A percentile compares a stretch with the other conserved stretches of the same genome.
Evolutionary conservation across 208 protist genomes (phyloP).

Genomic region (Endotrypanum monterogeii): DNA sequence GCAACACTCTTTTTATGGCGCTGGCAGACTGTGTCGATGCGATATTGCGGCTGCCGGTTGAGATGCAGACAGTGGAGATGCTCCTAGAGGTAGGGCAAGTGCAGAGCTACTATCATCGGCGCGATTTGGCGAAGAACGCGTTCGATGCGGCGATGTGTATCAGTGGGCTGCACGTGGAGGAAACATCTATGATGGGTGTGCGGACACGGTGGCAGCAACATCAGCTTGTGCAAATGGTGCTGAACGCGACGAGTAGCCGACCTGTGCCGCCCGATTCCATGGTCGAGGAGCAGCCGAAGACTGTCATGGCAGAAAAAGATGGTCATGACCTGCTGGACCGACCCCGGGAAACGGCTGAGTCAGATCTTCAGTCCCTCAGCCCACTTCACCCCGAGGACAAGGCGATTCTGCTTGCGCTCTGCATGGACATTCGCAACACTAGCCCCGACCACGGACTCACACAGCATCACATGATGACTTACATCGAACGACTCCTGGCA

Average conservation of each 20-base stretch:
- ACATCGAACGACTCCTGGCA: slow-evolving; percentile 84
- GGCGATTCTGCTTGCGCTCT: slow-evolving; percentile 86
- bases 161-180: slow-evolving; percentile 73
- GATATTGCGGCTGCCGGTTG: slow-evolving; percentile 51
- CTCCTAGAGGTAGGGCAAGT: slow-evolving; percentile 85
- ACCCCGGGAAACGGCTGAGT: slow-evolving; percentile 61
- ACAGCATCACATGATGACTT: slow-evolving; percentile 87
- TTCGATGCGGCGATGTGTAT: slow-evolving; percentile 61
- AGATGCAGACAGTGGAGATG: slow-evolving; percentile 48
- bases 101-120: slow-evolving; percentile 88
- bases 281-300: slow-evolving; percentile 41
- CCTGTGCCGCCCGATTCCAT: slow-evolving; percentile 32
- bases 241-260: slow-evolving; percentile 62
- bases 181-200: slow-evolving; percentile 85
- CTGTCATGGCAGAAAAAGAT: slow-evolving; percentile 76
- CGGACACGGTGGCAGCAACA: slow-evolving; percentile 92
- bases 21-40: slow-evolving; percentile 73
- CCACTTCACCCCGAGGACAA: slow-evolving; percentile 85
- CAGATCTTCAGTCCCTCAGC: slow-evolving; percentile 29
- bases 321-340: slow-evolving; percentile 86
- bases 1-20: slow-evolving; percentile 73
- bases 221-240: slow-evolving; percentile 80
- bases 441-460: slow-evolving; percentile 92
- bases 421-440: slow-evolving; percentile 83
- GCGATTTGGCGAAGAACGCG: slow-evolving; percentile 66